Base-by-base conservation (phyloP, 2,329 filamentous ascomycete genomes). In the Trichoderma aggressivum region DNA sequence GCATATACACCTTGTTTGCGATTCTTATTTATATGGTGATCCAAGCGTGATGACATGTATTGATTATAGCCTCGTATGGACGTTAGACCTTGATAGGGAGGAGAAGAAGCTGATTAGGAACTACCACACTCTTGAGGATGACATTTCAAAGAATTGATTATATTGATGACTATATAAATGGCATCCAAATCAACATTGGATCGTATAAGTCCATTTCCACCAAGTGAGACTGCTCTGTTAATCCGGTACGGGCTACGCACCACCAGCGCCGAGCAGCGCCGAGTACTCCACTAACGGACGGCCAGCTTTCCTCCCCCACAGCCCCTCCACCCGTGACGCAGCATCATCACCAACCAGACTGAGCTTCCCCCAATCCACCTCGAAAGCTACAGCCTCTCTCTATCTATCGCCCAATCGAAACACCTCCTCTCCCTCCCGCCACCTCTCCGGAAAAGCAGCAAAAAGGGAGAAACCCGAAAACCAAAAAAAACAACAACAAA, bases 271-370 rank as follows among this genome's bases (percentile, higher is more conserved):
- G 2, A 16, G 30, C 14, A 30, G 5, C 10, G 11, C 1, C 2
- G 11, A 58, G 34, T 70, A 50, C 26, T 30, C 60, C 50, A 39
- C 60, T 63, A 59, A 70, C 47, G 12, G 18, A 28, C 26, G 6
- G 47, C 47, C 47, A 53, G 47, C 47, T 16, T 28, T 28, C 18
- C 34, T 61, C 61, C 50, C 53, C 50, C 69, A 62, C 70, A 58
- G 75, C 78, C 78, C 78, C 78, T 72, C 78, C 75, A 76, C 75
- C 74, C 74, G 78, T 79, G 78, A 80, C 78, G 78, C 78, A 79
- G 76, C 77, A 72, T 75, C 77, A 71, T 75, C 73, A 30, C 59
- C 65, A 71, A 62, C 70, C 60, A 67, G 62, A 53, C 39, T 21
- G 30, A 70, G 66, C 66, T 70, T 62, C 66, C 65, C 34, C 65